Evolutionary conservation across 2,329 filamentous ascomycete species (phyloP).

Genomic region (Gremmenia infestans): DNA sequence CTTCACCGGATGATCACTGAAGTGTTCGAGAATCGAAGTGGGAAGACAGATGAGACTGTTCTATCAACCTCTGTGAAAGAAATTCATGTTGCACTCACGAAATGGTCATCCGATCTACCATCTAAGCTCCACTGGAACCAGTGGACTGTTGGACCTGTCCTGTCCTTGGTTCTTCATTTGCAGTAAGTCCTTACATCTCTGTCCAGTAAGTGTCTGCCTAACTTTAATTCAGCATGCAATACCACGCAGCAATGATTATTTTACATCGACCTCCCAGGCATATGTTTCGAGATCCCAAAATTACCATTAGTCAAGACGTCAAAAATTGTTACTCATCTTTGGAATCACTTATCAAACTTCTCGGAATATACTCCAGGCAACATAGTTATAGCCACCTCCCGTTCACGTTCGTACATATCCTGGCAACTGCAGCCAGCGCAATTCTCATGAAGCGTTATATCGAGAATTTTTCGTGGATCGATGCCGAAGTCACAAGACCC

Average conservation of each 20-base stretch:
- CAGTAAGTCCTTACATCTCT: conserved; percentile 30
- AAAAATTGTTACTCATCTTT: conserved; percentile 47
- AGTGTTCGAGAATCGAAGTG: conserved; percentile 44
- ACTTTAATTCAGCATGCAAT: conserved; percentile 35
- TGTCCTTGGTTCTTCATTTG: conserved; percentile 42
- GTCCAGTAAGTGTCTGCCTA: not conserved
- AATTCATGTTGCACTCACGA: conserved; percentile 43
- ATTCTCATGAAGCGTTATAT: conserved; percentile 44
- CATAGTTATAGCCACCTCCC: conserved; percentile 42
- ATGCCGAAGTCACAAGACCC: conserved; percentile 43
- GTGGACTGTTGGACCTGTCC: conserved; percentile 44
- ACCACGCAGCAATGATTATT: conserved; percentile 48
- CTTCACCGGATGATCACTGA: conserved; percentile 46
- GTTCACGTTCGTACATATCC: conserved; percentile 44
- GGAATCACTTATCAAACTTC: conserved; percentile 40
- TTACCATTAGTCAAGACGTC: conserved; percentile 40
- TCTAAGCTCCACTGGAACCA: conserved; percentile 46
- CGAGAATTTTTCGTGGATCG: conserved; percentile 34
- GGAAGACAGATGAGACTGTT: conserved; percentile 37
- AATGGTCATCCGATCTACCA: conserved; percentile 43
- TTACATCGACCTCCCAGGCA: conserved; percentile 44
- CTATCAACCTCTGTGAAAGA: conserved; percentile 40
- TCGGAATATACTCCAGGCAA: conserved; percentile 40
- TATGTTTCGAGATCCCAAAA: conserved; percentile 36
- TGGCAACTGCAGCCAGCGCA: conserved; percentile 42